Evolutionary conservation across 768 basidiomycete genomes (phyloP), one percentile per base, ranked within the genome.

Genomic region (Mycena maculata): DNA sequence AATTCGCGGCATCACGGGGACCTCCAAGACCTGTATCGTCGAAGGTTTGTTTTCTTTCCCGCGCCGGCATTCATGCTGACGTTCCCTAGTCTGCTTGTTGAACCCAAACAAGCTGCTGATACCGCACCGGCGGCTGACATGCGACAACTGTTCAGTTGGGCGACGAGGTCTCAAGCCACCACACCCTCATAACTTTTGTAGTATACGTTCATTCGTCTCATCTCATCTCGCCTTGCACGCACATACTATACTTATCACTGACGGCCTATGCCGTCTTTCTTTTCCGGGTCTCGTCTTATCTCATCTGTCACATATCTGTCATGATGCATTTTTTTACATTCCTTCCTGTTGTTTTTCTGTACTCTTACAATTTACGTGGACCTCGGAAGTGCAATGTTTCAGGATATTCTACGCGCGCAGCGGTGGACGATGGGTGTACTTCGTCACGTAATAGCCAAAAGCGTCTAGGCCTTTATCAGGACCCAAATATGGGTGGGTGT

Each of bases 31-130:
- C 82, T 95, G 36, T 95, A 95, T 73, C 88, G 93, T 69, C 88
- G 94, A 74, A 94, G 93, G 93, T 92, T 71, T 41, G 87, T 76
- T n/a, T 47, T 38, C 27, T 60, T 63, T 8, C 38, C 61, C 62
- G 56, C 44, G 67, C 54, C 69, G 61, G 7, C 3, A 59, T 28
- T 65, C 33, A 38, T 18, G 48, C 27, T 36, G 30, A 28, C 28
- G 47, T 55, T 28, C 64, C 66, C 33, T 56, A 94, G 93, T 82
- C 83, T 94, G 59, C 84, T 94, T 65, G 90, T 95, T 64, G 93
- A 95, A 76, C 94, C 93, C 50, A 91, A 87, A 74, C 92, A 94
- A 66, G 84, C 91, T 11, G 90, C 91, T 41, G 93, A 95, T 76
- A 81, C 82, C 39, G 85, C 88, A 27, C 88, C 86, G 45, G 77